These are phyloP conservation scores for Letharia columbiana DNA, from an alignment of 495 filamentous ascomycete species.

Conservation along the genomic window DNA sequence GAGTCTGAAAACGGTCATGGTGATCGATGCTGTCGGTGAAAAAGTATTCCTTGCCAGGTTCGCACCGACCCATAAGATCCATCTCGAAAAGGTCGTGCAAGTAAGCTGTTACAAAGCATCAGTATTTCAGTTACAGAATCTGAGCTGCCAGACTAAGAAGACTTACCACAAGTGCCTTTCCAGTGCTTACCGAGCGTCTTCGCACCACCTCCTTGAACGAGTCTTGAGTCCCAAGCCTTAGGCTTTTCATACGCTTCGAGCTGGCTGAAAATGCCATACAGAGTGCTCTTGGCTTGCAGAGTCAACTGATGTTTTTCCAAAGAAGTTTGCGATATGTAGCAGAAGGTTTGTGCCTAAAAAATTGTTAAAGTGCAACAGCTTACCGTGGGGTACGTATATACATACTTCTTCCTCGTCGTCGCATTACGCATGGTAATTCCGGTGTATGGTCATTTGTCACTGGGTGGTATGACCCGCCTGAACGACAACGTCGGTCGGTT, in stretches of 20 bases:
- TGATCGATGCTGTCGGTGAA: slow-evolving; percentile 19
- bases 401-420: too few relatives aligned
- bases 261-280: slow-evolving; percentile 16
- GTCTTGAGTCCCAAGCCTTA: slow-evolving; percentile 16
- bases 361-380: too few relatives aligned
- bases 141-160: neutral
- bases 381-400: too few relatives aligned
- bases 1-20: slow-evolving; percentile 23
- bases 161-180: slow-evolving; percentile 22
- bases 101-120: slow-evolving; percentile 26
- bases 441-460: too few relatives aligned
- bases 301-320: slow-evolving; percentile 28
- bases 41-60: neutral
- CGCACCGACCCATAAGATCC: slow-evolving; percentile 7
- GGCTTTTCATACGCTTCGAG: slow-evolving; percentile 19
- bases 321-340: slow-evolving; percentile 26
- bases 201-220: slow-evolving; percentile 7
- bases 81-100: slow-evolving; percentile 32
- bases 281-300: slow-evolving; percentile 17
- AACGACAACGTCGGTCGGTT: too few relatives aligned
- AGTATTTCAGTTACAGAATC: neutral
- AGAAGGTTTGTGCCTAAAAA: too few relatives aligned
- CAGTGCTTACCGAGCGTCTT: slow-evolving; percentile 15
- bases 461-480: too few relatives aligned
- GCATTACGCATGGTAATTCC: too few relatives aligned